Percentiles rank a stretch among this genome's conserved stretches.
phyloP scores from a whole-genome alignment of 148 eudicot species.

The Dysphania ambrosioides region DNA sequence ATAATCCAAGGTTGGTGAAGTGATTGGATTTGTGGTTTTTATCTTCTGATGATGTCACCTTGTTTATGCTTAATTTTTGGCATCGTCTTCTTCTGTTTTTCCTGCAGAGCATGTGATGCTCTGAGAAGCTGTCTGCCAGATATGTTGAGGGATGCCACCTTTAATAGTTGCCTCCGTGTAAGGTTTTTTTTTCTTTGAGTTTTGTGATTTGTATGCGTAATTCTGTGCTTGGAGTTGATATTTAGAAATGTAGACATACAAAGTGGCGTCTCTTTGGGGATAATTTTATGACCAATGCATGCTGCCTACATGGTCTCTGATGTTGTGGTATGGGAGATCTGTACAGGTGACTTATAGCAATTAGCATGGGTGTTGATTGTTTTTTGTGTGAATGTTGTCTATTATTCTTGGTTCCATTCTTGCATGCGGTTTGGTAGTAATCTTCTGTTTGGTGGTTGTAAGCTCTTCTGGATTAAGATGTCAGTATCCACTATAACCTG shows the following conservation, averaged over 20 bases:
- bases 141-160: conserved; percentile 73
- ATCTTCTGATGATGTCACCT: conserved; percentile 1
- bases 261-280: not conserved
- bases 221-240: not conserved
- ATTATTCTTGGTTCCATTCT: not conserved
- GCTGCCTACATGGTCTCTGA: not conserved
- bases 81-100: conserved; percentile 8
- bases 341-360: not conserved
- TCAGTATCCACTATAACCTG: not conserved
- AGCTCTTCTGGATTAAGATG: not conserved
- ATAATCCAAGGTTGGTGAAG: conserved; percentile 62
- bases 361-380: not conserved
- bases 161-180: conserved; percentile 53
- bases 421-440: not conserved
- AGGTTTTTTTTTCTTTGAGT: not conserved
- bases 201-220: too few species aligned
- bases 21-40: not conserved
- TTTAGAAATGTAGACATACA: too few species aligned
- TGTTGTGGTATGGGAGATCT: not conserved
- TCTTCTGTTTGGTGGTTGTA: not conserved
- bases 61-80: conserved; percentile 10
- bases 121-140: conserved; percentile 80
- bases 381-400: not conserved
- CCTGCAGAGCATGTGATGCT: conserved; percentile 92
- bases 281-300: not conserved